These are phyloP conservation scores for Acanthamoeba royreba DNA, from an alignment of 208 protist species.

Conservation along the genomic window DNA sequence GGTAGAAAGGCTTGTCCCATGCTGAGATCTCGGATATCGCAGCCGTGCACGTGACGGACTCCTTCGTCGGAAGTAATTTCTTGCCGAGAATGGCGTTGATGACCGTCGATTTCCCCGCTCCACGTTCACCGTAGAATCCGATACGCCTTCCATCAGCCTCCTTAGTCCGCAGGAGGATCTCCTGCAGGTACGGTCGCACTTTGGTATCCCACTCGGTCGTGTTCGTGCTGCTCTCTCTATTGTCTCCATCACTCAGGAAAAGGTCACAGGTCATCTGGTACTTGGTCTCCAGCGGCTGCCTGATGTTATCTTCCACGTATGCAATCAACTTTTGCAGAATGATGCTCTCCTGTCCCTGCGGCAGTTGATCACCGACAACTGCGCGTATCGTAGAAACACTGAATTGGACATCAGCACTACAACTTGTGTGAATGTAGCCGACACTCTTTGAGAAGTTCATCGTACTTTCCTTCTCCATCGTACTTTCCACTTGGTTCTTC, in stretches of 20 bases:
- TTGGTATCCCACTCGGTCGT: not conserved
- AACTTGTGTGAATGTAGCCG: too few relatives aligned
- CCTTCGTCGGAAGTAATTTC: not conserved
- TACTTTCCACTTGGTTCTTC: too few relatives aligned
- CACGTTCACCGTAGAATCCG: not conserved
- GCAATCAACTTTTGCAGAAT: not conserved
- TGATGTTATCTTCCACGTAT: not conserved
- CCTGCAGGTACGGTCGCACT: not conserved
- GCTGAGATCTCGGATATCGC: not conserved
- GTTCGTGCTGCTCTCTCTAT: not conserved
- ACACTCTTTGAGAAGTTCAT: too few relatives aligned
- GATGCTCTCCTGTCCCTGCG: too few relatives aligned
- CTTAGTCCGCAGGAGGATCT: not conserved
- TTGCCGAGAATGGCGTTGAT: not conserved
- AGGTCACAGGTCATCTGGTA: not conserved
- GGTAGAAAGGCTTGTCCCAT: not conserved
- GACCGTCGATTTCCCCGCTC: not conserved
- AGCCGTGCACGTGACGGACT: not conserved
- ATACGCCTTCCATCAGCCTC: not conserved
- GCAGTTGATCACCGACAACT: too few relatives aligned
- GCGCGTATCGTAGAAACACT: too few relatives aligned
- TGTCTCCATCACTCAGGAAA: not conserved
- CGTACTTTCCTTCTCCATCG: too few relatives aligned
- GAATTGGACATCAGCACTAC: too few relatives aligned
- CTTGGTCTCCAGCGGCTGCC: not conserved